These are phyloP conservation scores for Coemansia sp. DNA, from an alignment of 192 early-diverging fungal genomes.

Conservation along the genomic window DNA sequence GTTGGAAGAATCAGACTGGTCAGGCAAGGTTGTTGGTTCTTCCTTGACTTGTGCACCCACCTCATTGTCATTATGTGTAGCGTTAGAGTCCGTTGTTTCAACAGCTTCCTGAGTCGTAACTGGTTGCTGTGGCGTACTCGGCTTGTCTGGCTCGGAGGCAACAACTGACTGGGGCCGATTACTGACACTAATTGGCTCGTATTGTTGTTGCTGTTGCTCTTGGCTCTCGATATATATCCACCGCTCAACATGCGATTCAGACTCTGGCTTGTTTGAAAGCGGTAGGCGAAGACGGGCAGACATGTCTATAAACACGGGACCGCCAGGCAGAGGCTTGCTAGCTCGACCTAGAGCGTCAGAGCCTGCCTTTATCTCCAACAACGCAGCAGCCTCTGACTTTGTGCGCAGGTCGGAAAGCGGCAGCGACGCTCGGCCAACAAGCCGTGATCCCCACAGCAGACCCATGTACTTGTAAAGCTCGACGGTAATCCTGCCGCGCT, in stretches of 20 bases:
- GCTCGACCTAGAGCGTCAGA: constrained; percentile 19
- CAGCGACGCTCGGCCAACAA: constrained; percentile 42
- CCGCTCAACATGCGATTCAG: constrained; percentile 21
- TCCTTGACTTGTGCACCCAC: neutral
- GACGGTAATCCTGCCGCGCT: constrained; percentile 38
- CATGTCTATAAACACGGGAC: constrained; percentile 42
- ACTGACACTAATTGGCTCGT: neutral
- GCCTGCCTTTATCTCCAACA: constrained; percentile 34
- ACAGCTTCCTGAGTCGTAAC: neutral
- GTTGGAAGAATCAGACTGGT: neutral
- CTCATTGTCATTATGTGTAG: neutral
- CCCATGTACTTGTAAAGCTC: constrained; percentile 55
- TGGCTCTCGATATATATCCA: constrained; percentile 43
- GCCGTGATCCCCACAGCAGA: constrained; percentile 52
- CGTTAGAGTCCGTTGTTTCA: neutral
- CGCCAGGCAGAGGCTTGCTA: constrained; percentile 36
- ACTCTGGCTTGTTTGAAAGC: constrained; percentile 40
- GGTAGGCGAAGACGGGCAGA: constrained; percentile 45
- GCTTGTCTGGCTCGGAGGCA: neutral
- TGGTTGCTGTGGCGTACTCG: neutral
- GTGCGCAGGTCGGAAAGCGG: constrained; percentile 46
- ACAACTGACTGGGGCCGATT: neutral
- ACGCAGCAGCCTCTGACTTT: constrained; percentile 27
- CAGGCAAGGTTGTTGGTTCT: neutral
- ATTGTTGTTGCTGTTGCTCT: neutral